phyloP scores from a whole-genome alignment of 2,329 filamentous ascomycete genomes.

The Helotiales sp. region DNA sequence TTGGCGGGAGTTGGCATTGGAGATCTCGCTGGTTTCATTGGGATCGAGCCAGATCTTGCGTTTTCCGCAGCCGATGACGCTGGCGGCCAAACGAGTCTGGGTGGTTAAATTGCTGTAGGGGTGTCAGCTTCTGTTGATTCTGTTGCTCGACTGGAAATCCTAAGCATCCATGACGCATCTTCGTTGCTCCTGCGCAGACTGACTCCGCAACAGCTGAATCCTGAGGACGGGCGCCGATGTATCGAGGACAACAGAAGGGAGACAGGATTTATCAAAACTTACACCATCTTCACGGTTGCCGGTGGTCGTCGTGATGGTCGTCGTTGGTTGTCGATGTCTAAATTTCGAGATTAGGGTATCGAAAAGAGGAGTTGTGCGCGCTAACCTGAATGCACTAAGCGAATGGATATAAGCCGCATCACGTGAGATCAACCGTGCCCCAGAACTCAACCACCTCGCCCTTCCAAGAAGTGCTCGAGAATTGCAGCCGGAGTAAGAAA shows the following conservation, averaged over 20 bases:
- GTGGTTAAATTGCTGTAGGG: conserved; percentile 90
- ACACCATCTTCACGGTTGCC: conserved; percentile 36
- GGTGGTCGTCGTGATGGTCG: conserved; percentile 34
- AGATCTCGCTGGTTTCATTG: conserved; percentile 98
- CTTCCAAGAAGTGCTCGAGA: too few relatives aligned
- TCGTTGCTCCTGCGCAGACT: background rate
- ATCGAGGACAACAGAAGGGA: background rate
- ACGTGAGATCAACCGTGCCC: too few relatives aligned
- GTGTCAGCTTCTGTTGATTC: conserved; percentile 26
- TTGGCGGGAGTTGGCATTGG: conserved; percentile 99
- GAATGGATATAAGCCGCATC: too few relatives aligned
- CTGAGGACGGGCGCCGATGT: background rate
- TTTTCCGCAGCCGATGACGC: conserved; percentile 98
- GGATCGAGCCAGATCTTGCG: conserved; percentile 99
- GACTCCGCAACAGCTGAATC: background rate
- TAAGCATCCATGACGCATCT: conserved; percentile 22
- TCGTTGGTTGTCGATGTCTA: conserved; percentile 32
- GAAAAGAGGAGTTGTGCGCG: conserved; percentile 10
- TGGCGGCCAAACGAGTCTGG: conserved; percentile 99
- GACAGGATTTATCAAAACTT: conserved; percentile 18
- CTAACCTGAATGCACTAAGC: too few relatives aligned
- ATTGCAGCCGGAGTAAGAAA: too few relatives aligned
- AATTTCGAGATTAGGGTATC: conserved; percentile 18
- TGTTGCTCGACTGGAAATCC: background rate
- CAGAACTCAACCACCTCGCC: too few relatives aligned